phyloP scores from a whole-genome alignment of 148 eudicot species.

The Dianthus caryophyllus region DNA sequence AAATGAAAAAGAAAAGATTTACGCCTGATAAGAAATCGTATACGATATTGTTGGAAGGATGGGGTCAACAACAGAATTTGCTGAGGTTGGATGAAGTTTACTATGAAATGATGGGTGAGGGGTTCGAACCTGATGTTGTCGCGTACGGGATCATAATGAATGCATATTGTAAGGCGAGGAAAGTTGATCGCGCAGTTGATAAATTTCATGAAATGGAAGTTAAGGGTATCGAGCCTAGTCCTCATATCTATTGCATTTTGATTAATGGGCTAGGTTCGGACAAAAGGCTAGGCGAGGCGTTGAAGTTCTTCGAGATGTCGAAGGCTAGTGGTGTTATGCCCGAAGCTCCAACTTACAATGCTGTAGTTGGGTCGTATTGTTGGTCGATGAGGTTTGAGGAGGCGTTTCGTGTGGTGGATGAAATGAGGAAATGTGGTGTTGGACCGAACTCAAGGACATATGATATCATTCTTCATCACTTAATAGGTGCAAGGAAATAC shows the following conservation, averaged over 20 bases:
- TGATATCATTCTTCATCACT: conserved; percentile 75
- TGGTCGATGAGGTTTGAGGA: conserved; percentile 62
- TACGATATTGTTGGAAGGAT: conserved; percentile 68
- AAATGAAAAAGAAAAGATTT: conserved; percentile 59
- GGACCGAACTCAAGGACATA: conserved; percentile 78
- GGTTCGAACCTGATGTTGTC: conserved; percentile 74
- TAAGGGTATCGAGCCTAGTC: conserved; percentile 46
- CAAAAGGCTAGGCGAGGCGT: conserved; percentile 54
- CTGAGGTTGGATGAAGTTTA: conserved; percentile 60
- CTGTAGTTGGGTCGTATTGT: conserved; percentile 78
- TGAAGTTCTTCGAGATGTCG: conserved; percentile 55
- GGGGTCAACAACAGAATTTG: conserved; percentile 70
- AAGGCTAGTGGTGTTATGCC: conserved; percentile 39
- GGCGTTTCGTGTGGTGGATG: conserved; percentile 60
- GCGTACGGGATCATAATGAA: conserved; percentile 75
- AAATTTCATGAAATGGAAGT: conserved; percentile 56
- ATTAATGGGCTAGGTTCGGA: conserved; percentile 72
- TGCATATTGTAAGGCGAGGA: conserved; percentile 64
- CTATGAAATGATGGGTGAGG: conserved; percentile 63
- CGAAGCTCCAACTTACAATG: conserved; percentile 81
- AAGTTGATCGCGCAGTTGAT: conserved; percentile 45
- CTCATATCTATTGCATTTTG: conserved; percentile 73
- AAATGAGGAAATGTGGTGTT: conserved; percentile 61
- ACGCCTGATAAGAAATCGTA: conserved; percentile 61
- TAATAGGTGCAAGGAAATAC: conserved; percentile 42